These are phyloP conservation scores for Kwoniella newhampshirensis DNA, from an alignment of 768 basidiomycete genomes.

Conservation along the genomic window DNA sequence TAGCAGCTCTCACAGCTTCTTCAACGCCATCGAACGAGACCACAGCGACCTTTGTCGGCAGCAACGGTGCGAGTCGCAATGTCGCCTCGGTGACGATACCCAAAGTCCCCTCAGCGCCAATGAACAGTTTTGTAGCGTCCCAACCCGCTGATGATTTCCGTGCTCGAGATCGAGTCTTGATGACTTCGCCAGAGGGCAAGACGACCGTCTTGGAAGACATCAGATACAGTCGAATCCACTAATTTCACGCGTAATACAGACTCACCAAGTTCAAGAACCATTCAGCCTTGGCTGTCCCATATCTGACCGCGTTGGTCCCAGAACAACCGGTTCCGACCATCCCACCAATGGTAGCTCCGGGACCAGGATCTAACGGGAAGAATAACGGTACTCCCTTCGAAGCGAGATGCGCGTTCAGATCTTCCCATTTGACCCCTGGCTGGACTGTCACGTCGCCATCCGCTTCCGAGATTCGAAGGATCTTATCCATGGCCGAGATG, in stretches of 20 bases:
- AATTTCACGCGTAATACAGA: conserved; percentile 10
- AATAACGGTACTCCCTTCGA: conserved; percentile 75
- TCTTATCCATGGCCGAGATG: conserved; percentile 73
- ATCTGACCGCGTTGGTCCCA: conserved; percentile 69
- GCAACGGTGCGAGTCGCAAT: conserved; percentile 71
- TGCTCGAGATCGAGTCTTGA: conserved; percentile 69
- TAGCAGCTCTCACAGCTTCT: conserved; percentile 74
- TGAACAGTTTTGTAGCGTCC: conserved; percentile 81
- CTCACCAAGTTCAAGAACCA: conserved; percentile 80
- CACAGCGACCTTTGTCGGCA: conserved; percentile 84
- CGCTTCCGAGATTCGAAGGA: conserved; percentile 58
- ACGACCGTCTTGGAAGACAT: conserved; percentile 73
- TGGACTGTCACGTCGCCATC: conserved; percentile 54
- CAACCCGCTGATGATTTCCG: conserved; percentile 81
- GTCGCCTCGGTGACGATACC: conserved; percentile 92
- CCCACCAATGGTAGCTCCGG: conserved; percentile 81
- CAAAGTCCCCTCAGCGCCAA: conserved; percentile 84
- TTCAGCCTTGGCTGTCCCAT: conserved; percentile 82
- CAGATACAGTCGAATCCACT: neutral
- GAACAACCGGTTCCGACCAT: conserved; percentile 86
- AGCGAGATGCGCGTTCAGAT: conserved; percentile 58
- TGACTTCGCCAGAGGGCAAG: conserved; percentile 81
- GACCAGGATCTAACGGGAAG: conserved; percentile 73
- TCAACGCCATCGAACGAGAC: conserved; percentile 80
- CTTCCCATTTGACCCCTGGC: conserved; percentile 51